Evolutionary conservation across 1,284 basidiomycete species (phyloP), one percentile per base, ranked within the genome.

Genomic region (Wolfiporia cocos): DNA sequence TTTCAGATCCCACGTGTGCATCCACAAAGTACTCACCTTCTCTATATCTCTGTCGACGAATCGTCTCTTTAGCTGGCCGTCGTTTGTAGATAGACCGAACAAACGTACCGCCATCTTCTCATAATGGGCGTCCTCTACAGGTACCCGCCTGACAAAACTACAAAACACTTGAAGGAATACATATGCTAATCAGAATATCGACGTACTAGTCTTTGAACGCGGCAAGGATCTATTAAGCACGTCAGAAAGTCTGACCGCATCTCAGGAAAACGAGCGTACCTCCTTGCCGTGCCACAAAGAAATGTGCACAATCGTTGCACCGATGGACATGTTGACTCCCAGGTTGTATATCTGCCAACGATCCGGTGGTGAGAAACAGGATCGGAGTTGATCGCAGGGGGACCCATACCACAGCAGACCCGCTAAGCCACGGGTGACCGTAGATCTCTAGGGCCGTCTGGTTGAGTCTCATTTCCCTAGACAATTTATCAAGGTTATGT

Each of bases 261-360:
- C n/a, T n/a, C n/a, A n/a, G n/a, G n/a, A n/a, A n/a, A n/a, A n/a
- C n/a, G n/a, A n/a, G n/a, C 38, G 22, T 29, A 78, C 67, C 32
- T 72, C 67, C 40, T 69, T 66, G 6, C 71, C 69, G 49, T 75
- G 68, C 74, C 73, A 77, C 2, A 76, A 36, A n/a, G 65, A 42
- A 35, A 76, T 68, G 48, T 77, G 73, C 22, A 50, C 49, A 33
- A 57, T 41, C 28, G 52, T 50, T 19, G 53, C 55, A 23, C 47
- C 52, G 31, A 52, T 49, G 30, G 48, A 50, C 39, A 50, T 41
- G 33, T 54, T 54, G 28, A 49, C 33, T 24, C 49, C 49, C 18
- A 58, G 44, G 42, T 54, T 52, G 42, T 39, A 46, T 24, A 48
- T 62, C 39, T 41, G 24, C n/a, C 7, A 10, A 5, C 10, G 34